Evolutionary conservation across 2,329 filamentous ascomycete species (phyloP), one percentile per base, ranked within the genome.

Genomic region (Sporothrix inflata): DNA sequence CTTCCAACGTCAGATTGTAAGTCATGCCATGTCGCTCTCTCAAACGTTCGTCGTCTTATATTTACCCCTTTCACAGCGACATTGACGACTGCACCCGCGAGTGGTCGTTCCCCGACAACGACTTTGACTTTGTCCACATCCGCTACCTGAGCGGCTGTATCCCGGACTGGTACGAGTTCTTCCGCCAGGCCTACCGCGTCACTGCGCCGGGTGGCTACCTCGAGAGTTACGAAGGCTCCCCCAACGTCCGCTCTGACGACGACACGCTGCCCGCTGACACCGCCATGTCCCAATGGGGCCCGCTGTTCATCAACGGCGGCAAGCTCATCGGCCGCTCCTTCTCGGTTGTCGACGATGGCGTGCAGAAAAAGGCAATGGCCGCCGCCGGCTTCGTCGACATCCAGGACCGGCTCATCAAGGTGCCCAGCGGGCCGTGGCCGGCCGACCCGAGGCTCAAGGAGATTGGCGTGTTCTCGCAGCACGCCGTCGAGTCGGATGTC

Each of bases 31-130:
- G 30, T 34, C 3, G 3, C 30, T 34, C 30, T 34, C 30, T 34
- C 30, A 34, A 34, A 34, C 30, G 6, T 34, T 6, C 6, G 6
- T 34, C 6, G 30, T 34, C 1, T 47, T 9, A 11, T 38, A 21
- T 38, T 24, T 6, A 71, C 14, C 16, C 7, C n/a, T 34, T 6
- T 53, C 6, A 12, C 74, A 78, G 78, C 66, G 75, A 90, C 73
- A 85, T 91, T 91, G 90, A 91, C 76, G 89, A 92, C 76, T 86
- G 87, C 65, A 87, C 87, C 73, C 82, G 77, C 7, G 80, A 81
- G 0, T 84, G 83, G 82, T 89, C 81, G 79, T 88, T 81, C 77
- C 21, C 72, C 74, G 85, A 73, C 74, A 82, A 74, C 72, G 73
- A 74, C 24, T 87, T 89, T 76, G 88, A 91, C 79, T 89, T 85